phyloP scores from a whole-genome alignment of 495 filamentous ascomycete genomes.

The Cenococcum geophilum region DNA sequence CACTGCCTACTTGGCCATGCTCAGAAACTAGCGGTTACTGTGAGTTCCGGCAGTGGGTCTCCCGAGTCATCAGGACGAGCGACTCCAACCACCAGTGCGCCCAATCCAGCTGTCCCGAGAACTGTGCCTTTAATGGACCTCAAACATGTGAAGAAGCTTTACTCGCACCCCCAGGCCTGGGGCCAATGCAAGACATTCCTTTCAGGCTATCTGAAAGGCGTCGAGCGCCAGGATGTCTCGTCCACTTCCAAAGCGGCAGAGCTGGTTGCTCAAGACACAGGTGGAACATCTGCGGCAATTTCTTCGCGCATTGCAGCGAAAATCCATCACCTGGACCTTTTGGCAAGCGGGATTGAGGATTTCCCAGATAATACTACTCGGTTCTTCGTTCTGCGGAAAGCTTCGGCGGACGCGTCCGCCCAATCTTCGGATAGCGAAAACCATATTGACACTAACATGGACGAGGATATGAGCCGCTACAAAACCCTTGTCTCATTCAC shows the following conservation, averaged over 20 bases:
- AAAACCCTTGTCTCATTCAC: conserved; percentile 81
- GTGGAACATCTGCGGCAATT: conserved; percentile 65
- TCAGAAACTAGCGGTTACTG: neutral
- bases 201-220: conserved; percentile 53
- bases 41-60: conserved; percentile 1
- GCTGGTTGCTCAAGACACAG: conserved; percentile 58
- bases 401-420: neutral
- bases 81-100: conserved; percentile 23
- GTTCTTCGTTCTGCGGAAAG: conserved; percentile 70
- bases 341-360: conserved; percentile 78
- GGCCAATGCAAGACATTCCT: conserved; percentile 85
- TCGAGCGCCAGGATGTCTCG: conserved; percentile 76
- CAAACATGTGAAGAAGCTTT: conserved; percentile 49
- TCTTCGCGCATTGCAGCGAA: conserved; percentile 66
- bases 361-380: conserved; percentile 75
- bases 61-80: conserved; percentile 16
- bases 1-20: conserved; percentile 66
- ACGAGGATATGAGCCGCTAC: conserved; percentile 20
- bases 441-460: conserved; percentile 31
- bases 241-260: conserved; percentile 80
- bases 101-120: conserved; percentile 26
- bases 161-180: conserved; percentile 91
- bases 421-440: conserved; percentile 35
- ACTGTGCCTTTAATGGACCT: conserved; percentile 40
- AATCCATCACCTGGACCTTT: conserved; percentile 56